Evolutionary conservation across 331 rosid species (phyloP), one percentile per base, ranked within the genome.

Genomic region (Telfairia occidentalis): DNA sequence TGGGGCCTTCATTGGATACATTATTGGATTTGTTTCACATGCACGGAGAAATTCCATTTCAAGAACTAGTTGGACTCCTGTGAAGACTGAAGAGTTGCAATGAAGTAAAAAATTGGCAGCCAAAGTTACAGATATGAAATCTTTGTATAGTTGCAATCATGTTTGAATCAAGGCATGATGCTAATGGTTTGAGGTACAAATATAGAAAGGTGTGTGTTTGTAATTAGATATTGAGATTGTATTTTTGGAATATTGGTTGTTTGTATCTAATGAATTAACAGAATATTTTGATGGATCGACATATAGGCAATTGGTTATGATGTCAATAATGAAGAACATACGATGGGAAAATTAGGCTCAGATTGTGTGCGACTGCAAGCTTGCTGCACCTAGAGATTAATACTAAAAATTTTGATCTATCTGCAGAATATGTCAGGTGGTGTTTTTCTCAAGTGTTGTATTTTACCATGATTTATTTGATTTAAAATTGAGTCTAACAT

Each of bases 1-100:
- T 43, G 99, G 97, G 19, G 90, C 88, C 66, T 81, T 94, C 55
- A 26, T 85, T 71, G 99, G 99, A n/a, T 95, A 88, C 76, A 73
- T 92, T 43, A 52, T 90, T 65, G 97, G 96, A 46, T 88, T 84
- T 45, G 2, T 89, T 60, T 83, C 94, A 8, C 89, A 79, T 76
- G 73, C 83, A 53, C 79, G 82, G 84, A 92, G 84, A 83, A 84
- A 82, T 45, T 7, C 78, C 11, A 77, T 52, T 26, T n/a, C 87
- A 16, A 75, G 21, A 76, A 82, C 72, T 67, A 81, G 63, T 75
- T 95, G 97, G 96, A 78, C 83, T 75, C 90, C 84, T 1, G 88
- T 92, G 84, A 92, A 85, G 85, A 88, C 88, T 19, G 92, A 90
- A 48, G 99, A 89, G 9, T 32, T 59, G 76, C 63, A 29, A 15